Percentiles rank a stretch among this genome's conserved stretches.
Conservation (phyloP, 805 yeast species). For the Wickerhamomyces kurtzmanii region DNA sequence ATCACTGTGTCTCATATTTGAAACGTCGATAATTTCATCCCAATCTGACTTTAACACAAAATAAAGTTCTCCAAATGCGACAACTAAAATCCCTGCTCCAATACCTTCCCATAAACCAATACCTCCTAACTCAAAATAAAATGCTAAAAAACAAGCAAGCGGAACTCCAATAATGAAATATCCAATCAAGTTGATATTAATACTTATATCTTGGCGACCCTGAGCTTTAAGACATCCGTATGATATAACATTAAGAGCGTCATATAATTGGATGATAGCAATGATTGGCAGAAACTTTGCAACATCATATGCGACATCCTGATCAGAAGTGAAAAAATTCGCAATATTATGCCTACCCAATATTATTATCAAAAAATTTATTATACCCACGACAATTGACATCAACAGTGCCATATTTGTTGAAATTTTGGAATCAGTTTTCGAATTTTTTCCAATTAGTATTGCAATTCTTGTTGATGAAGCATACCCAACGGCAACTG, state of each 20-base stretch:
- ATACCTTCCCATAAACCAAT: slow-evolving; percentile 65
- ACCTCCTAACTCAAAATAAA: slow-evolving; percentile 30
- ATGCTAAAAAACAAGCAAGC: slow-evolving; percentile 48
- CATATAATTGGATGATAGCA: slow-evolving; percentile 54
- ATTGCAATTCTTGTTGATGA: slow-evolving; percentile 61
- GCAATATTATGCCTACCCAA: slow-evolving; percentile 35
- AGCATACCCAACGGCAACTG: slow-evolving; percentile 67
- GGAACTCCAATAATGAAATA: slow-evolving; percentile 64
- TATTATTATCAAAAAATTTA: slow-evolving; percentile 35
- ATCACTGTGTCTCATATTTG: too few relatives aligned
- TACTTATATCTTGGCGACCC: slow-evolving; percentile 55
- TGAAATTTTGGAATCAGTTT: slow-evolving; percentile 26
- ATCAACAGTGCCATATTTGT: slow-evolving; percentile 26
- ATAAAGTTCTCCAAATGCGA: slow-evolving; percentile 32
- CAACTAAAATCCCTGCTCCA: slow-evolving; percentile 35
- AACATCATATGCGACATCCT: slow-evolving; percentile 34
- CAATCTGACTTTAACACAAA: slow-evolving; percentile 33
- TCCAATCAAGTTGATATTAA: slow-evolving; percentile 44
- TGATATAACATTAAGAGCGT: slow-evolving; percentile 48
- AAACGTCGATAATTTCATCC: slow-evolving; percentile 28
- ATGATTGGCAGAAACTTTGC: slow-evolving; percentile 37
- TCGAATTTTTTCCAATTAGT: slow-evolving; percentile 38
- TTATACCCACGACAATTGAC: slow-evolving; percentile 21
- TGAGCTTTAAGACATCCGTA: slow-evolving; percentile 75
- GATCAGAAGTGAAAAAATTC: slow-evolving; percentile 41